These are phyloP conservation scores for Pulveroboletus sp. DNA, from an alignment of 768 basidiomycete species.

Conservation along the genomic window DNA sequence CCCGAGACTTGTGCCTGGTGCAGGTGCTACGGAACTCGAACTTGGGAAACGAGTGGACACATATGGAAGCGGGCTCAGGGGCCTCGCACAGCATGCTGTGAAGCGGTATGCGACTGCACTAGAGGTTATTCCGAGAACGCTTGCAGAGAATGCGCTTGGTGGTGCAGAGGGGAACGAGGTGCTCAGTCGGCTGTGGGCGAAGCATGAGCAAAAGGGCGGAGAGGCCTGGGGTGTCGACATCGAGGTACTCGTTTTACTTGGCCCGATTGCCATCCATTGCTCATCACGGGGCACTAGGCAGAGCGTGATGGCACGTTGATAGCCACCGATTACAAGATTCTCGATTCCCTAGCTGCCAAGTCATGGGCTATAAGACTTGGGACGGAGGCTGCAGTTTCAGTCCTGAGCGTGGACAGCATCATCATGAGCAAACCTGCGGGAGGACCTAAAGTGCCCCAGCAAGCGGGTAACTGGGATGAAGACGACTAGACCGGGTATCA, in stretches of 20 bases:
- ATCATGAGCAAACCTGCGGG: conserved; percentile 96
- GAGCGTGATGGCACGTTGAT: conserved; percentile 76
- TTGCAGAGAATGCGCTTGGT: conserved; percentile 93
- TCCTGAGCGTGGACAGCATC: conserved; percentile 94
- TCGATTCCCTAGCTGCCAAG: conserved; percentile 86
- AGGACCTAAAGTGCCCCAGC: conserved; percentile 83
- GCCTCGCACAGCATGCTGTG: conserved; percentile 90
- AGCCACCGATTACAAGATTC: conserved; percentile 60
- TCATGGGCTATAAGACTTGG: conserved; percentile 87
- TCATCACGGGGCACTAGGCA: conserved; percentile 39
- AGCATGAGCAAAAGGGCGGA: conserved; percentile 74
- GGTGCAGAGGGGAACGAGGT: conserved; percentile 92
- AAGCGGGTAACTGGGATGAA: conserved; percentile 83
- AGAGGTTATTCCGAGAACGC: conserved; percentile 86
- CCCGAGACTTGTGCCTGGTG: conserved; percentile 84
- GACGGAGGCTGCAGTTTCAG: conserved; percentile 85
- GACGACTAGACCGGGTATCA: conserved; percentile 38
- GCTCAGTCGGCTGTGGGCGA: conserved; percentile 82
- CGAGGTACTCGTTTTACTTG: conserved; percentile 50
- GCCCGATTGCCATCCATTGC: neutral
- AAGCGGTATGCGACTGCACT: conserved; percentile 84
- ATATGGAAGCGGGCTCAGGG: conserved; percentile 85
- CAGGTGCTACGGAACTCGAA: conserved; percentile 91
- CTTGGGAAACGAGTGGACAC: conserved; percentile 78
- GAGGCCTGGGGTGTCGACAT: conserved; percentile 83